Evolutionary conservation across 2,329 filamentous ascomycete species (phyloP), one percentile per base, ranked within the genome.

Genomic region (Pseudogymnoascus sp.): DNA sequence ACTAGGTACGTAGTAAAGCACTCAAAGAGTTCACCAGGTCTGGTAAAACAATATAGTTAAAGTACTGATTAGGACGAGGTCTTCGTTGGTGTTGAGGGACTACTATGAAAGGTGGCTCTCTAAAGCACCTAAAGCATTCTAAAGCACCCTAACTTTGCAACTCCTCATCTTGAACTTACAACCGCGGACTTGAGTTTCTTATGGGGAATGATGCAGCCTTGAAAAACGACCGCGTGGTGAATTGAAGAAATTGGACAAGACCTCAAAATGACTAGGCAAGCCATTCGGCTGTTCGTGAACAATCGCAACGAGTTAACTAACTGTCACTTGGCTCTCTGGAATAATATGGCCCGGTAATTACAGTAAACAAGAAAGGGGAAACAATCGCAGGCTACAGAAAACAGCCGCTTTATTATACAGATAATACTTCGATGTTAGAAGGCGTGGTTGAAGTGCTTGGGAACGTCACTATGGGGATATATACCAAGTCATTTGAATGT

Each of bases 321-420:
- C 45, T 11, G 13, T n/a, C 14, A 19, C 25, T 31, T 19, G 74
- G 81, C 0, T 73, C 71, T 0, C 80, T 81, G 0, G 81, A 84
- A 67, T 84, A 82, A 36, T 85, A 85, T 71, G 85, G 85, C 65
- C 78, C 79, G 1, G 74, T 78, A 0, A 79, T 88, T 1, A 76
- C 85, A 0, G 79, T 88, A 3, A 83, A 82, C 63, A 72, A 69
- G 0, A 83, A 87, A 0, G 86, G 86, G 0, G 83, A 88, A n/a
- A 82, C 79, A 0, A 75, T 85, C 0, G 84, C 76, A 0, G 84
- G 88, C 67, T 88, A 88, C 65, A 74, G 85, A 7, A 89, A 89
- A 65, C 77, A 77, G 0, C 81, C 82, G 63, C 72, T 88, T 2
- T 87, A 85, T 54, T 79, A 81, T 37, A 83, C 82, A 31, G 28